Percentiles rank a stretch among this genome's conserved stretches.
Evolutionary conservation across 1,139 yeast genomes (phyloP).

Genomic region (Tardiomyces digboiensis): DNA sequence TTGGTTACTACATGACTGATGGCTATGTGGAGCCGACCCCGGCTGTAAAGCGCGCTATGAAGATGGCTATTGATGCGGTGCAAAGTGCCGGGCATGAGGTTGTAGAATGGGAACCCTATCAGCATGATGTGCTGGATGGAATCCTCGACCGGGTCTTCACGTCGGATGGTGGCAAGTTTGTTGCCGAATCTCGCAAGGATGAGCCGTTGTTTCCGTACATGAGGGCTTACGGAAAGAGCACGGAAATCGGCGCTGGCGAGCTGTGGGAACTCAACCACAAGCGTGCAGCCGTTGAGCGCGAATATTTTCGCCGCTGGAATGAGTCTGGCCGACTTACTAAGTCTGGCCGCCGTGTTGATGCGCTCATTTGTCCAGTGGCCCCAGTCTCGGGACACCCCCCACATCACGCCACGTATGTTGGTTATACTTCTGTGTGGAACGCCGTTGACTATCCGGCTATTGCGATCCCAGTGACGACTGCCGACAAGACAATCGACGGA

Average conservation of each 20-base stretch:
- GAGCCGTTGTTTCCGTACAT: conserved; percentile 11
- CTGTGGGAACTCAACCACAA: conserved; percentile 10
- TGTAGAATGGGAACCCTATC: conserved; percentile 35
- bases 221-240: conserved; percentile 8
- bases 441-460: conserved; percentile 40
- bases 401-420: conserved; percentile 8
- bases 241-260: conserved; percentile 10
- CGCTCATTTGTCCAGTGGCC: conserved; percentile 27
- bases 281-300: conserved; percentile 9
- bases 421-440: conserved; percentile 38
- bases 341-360: conserved; percentile 23
- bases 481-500: conserved; percentile 29
- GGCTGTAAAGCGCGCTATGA: conserved; percentile 33
- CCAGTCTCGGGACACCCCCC: conserved; percentile 19
- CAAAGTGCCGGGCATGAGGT: conserved; percentile 32
- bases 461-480: conserved; percentile 38
- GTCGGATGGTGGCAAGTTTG: conserved; percentile 14
- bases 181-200: conserved; percentile 4
- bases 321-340: conserved; percentile 36
- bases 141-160: conserved; percentile 7
- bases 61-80: conserved; percentile 24
- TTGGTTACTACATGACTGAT: conserved; percentile 18
- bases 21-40: conserved; percentile 17
- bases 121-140: conserved; percentile 19
- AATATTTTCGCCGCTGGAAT: conserved; percentile 21